Evolutionary conservation across 306 rosid species (phyloP).

Genomic region (Cyamopsis tetragonoloba): DNA sequence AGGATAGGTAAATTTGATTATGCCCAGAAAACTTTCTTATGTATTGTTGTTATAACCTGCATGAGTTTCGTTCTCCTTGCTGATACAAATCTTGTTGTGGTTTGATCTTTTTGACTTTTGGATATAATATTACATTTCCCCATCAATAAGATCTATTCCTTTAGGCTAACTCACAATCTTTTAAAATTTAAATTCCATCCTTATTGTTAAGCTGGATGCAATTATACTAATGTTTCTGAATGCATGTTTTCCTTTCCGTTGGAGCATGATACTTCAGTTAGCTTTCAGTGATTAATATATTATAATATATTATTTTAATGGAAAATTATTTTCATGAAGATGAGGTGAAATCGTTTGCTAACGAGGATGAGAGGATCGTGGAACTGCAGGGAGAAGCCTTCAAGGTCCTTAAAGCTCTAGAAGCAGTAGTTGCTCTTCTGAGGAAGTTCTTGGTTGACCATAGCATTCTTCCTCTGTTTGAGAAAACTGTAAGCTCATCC

Average conservation of each 20-base stretch:
- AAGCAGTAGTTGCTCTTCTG: constrained; percentile 75
- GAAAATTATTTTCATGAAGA: constrained; percentile 44
- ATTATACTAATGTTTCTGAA: not conserved
- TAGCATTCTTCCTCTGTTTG: constrained; percentile 82
- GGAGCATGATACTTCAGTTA: not conserved
- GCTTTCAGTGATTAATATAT: not conserved
- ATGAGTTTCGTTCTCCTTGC: not conserved
- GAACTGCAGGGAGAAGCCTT: constrained; percentile 89
- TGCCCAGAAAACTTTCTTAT: not conserved
- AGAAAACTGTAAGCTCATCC: constrained; percentile 65
- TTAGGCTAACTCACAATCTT: too few relatives aligned
- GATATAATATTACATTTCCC: not conserved
- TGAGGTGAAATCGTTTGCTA: constrained; percentile 62
- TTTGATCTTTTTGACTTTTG: not conserved
- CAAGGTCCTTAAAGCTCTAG: constrained; percentile 80
- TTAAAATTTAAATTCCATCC: not conserved
- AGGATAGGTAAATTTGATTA: not conserved
- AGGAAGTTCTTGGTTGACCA: constrained; percentile 94
- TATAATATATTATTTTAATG: constrained; percentile 20
- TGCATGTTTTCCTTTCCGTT: not conserved
- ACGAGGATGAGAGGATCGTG: constrained; percentile 76
- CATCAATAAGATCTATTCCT: constrained; percentile 2
- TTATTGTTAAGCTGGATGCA: not conserved
- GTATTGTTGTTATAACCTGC: not conserved
- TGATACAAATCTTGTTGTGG: not conserved